phyloP scores from a whole-genome alignment of 208 protist genomes.

The Leishmania lainsoni region DNA sequence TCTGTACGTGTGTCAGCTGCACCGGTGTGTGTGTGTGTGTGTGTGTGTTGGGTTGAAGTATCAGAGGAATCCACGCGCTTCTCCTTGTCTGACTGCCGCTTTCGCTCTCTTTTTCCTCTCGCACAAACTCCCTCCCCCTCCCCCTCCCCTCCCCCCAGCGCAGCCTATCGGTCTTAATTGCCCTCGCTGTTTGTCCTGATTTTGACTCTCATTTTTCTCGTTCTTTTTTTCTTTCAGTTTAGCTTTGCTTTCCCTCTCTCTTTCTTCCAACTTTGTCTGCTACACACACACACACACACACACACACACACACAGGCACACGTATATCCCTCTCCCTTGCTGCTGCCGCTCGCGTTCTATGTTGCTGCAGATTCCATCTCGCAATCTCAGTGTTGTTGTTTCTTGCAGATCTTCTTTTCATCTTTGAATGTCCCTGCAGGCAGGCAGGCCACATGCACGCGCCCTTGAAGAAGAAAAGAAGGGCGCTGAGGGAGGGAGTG shows the following conservation, averaged over 20 bases:
- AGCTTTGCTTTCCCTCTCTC: slow-evolving; percentile 8
- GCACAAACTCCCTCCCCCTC: background rate
- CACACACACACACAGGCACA: background rate
- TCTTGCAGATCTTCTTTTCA: background rate
- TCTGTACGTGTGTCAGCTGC: background rate
- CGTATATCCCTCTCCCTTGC: too few species aligned
- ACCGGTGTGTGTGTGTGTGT: background rate
- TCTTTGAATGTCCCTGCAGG: background rate
- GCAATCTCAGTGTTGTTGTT: background rate
- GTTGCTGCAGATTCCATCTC: too few species aligned
- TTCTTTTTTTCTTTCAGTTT: background rate
- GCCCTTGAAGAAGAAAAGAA: background rate
- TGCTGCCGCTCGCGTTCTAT: too few species aligned
- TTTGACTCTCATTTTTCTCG: background rate
- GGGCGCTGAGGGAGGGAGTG: background rate
- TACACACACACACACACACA: background rate
- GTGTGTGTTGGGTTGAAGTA: background rate
- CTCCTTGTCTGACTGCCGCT: background rate
- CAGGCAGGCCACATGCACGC: background rate
- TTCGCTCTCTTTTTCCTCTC: background rate
- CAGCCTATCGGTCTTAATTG: background rate
- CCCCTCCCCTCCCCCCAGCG: background rate
- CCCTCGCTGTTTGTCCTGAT: background rate
- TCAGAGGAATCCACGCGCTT: background rate
- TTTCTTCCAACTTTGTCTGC: slow-evolving; percentile 1